Percentiles rank a stretch among this genome's conserved stretches.
Evolutionary conservation across 1,284 basidiomycete species (phyloP).

Genomic region (Marasmius oreades): DNA sequence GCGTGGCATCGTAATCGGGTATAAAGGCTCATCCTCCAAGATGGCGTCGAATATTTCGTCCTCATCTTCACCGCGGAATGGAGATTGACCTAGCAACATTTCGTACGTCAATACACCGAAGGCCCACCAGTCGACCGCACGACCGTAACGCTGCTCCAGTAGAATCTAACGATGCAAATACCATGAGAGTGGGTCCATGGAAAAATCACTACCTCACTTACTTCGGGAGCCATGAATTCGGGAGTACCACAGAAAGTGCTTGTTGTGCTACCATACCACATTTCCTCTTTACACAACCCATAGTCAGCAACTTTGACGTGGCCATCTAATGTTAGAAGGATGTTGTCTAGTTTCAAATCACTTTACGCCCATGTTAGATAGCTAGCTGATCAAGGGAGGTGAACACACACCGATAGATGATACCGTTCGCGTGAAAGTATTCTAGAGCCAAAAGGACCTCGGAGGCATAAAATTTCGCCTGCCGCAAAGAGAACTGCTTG

Average conservation of each 20-base stretch:
- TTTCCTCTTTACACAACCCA: slow-evolving; percentile 98
- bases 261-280: slow-evolving; percentile 97
- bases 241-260: slow-evolving; percentile 99
- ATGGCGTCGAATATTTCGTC: slow-evolving; percentile 99
- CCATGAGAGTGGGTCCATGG: background rate
- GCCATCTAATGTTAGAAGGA: slow-evolving; percentile 93
- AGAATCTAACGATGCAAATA: slow-evolving; percentile 81
- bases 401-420: slow-evolving; percentile 84
- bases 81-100: slow-evolving; percentile 98
- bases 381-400: background rate
- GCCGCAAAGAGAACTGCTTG: slow-evolving; percentile 91
- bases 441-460: slow-evolving; percentile 96
- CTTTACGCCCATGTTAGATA: slow-evolving; percentile 36
- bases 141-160: slow-evolving; percentile 95
- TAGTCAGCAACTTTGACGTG: slow-evolving; percentile 99
- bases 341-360: slow-evolving; percentile 98
- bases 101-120: slow-evolving; percentile 99
- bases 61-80: slow-evolving; percentile 98
- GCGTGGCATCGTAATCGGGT: slow-evolving; percentile 99
- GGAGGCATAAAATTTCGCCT: slow-evolving; percentile 99
- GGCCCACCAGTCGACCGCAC: slow-evolving; percentile 99
- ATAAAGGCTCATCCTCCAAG: slow-evolving; percentile 96
- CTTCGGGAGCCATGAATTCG: slow-evolving; percentile 99
- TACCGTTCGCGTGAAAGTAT: slow-evolving; percentile 98
- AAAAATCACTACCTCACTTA: slow-evolving; percentile 28